Evolutionary conservation across 2,329 filamentous ascomycete genomes (phyloP).

Genomic region (Curvularia sp.): DNA sequence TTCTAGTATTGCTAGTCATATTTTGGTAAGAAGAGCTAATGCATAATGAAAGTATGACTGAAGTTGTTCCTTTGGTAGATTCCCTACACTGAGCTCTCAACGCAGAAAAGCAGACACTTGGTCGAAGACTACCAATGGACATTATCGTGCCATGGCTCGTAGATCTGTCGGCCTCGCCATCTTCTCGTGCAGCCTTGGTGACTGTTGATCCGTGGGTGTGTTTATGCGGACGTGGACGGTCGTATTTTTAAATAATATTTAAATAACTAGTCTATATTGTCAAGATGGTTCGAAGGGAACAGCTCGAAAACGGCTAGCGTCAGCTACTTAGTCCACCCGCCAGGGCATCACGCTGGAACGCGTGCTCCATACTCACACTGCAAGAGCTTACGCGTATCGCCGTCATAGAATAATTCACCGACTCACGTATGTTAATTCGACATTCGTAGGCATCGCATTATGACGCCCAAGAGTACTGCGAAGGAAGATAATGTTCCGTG

Average conservation of each 20-base stretch:
- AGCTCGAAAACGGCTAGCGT: slow-evolving; percentile 9
- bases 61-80: neutral
- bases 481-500: slow-evolving; percentile 15
- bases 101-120: neutral
- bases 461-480: slow-evolving; percentile 7
- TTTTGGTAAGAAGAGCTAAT: neutral
- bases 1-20: neutral
- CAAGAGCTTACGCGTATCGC: slow-evolving; percentile 6
- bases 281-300: neutral
- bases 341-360: neutral
- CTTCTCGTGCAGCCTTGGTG: neutral
- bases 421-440: neutral
- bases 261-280: too few relatives aligned
- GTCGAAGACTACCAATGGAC: neutral
- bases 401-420: neutral
- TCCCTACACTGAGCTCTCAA: neutral
- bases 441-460: slow-evolving; percentile 6
- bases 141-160: neutral
- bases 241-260: neutral
- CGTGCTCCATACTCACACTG: neutral
- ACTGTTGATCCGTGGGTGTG: neutral
- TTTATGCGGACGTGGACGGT: neutral
- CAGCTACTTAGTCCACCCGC: neutral
- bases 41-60: neutral
- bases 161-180: neutral